A percentile compares a stretch with the other conserved stretches of the same genome.
phyloP scores from a whole-genome alignment of 192 early-diverging fungal species.

The Coemansia sp. region DNA sequence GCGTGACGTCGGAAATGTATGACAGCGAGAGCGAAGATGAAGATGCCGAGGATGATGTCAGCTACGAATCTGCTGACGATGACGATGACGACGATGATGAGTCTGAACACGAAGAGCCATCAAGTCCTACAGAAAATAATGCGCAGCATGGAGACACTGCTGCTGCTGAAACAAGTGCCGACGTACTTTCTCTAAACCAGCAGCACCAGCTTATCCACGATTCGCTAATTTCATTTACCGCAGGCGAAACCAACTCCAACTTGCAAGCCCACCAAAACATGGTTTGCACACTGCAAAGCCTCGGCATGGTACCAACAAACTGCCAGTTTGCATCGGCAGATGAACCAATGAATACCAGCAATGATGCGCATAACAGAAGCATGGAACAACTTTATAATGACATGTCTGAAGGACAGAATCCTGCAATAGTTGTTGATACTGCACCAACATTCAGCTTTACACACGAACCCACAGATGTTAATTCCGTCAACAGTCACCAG shows the following conservation, averaged over 20 bases:
- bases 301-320: background rate
- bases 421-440: background rate
- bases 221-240: background rate
- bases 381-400: background rate
- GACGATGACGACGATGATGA: conserved; percentile 21
- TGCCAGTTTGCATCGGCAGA: background rate
- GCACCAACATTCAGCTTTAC: background rate
- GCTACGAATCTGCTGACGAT: conserved; percentile 12
- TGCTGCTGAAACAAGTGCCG: too few species aligned
- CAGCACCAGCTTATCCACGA: conserved; percentile 3
- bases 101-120: background rate
- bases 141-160: background rate
- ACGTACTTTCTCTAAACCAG: background rate
- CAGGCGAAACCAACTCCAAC: background rate
- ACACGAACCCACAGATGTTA: too few species aligned
- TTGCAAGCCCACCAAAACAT: conserved; percentile 2
- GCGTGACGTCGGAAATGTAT: background rate
- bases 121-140: background rate
- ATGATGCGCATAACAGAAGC: background rate
- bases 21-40: conserved; percentile 15
- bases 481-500: background rate
- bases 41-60: conserved; percentile 23
- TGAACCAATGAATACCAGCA: background rate
- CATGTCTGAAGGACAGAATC: background rate
- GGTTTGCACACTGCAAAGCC: conserved; percentile 11